A percentile compares a stretch with the other conserved stretches of the same genome.
phyloP scores from a whole-genome alignment of 2,329 filamentous ascomycete species.

The Fusarium annulatum region DNA sequence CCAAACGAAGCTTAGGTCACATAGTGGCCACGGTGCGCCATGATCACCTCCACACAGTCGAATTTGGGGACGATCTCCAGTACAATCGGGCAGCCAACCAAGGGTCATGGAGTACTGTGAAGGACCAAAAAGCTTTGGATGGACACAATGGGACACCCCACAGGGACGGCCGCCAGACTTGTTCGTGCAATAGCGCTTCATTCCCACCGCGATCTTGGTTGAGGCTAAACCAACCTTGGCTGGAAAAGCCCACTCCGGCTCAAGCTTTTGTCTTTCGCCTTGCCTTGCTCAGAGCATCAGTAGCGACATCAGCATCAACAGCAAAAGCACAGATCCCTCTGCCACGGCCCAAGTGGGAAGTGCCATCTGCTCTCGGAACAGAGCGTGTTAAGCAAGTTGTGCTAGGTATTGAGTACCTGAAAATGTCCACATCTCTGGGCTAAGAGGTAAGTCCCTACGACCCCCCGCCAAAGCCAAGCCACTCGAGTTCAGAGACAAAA shows the following conservation, averaged over 20 bases:
- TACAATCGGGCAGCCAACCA: slow-evolving; percentile 38
- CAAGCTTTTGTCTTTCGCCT: slow-evolving; percentile 41
- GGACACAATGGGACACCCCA: slow-evolving; percentile 35
- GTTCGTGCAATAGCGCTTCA: slow-evolving; percentile 45
- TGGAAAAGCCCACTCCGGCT: slow-evolving; percentile 36
- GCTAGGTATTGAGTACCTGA: slow-evolving; percentile 24
- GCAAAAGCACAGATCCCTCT: slow-evolving; percentile 29
- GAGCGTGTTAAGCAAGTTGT: slow-evolving; percentile 12
- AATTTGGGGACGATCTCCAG: slow-evolving; percentile 44
- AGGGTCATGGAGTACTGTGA: slow-evolving; percentile 22
- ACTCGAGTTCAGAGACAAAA: slow-evolving; percentile 29
- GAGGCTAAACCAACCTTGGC: slow-evolving; percentile 41
- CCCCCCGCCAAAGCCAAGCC: slow-evolving; percentile 30
- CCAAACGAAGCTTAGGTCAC: slow-evolving; percentile 13
- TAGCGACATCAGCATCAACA: slow-evolving; percentile 13
- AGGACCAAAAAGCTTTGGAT: slow-evolving; percentile 29
- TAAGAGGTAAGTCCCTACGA: slow-evolving; percentile 25
- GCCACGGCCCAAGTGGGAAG: slow-evolving; percentile 35
- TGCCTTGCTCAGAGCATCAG: slow-evolving; percentile 30
- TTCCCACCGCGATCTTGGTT: slow-evolving; percentile 43
- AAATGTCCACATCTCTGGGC: slow-evolving; percentile 6
- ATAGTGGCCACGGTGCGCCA: slow-evolving; percentile 39
- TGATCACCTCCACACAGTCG: slow-evolving; percentile 43
- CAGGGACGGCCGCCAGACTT: slow-evolving; percentile 45
- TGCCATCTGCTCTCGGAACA: slow-evolving; percentile 36